phyloP scores from a whole-genome alignment of 495 filamentous ascomycete species.

The Annulohypoxylon maeteangense region DNA sequence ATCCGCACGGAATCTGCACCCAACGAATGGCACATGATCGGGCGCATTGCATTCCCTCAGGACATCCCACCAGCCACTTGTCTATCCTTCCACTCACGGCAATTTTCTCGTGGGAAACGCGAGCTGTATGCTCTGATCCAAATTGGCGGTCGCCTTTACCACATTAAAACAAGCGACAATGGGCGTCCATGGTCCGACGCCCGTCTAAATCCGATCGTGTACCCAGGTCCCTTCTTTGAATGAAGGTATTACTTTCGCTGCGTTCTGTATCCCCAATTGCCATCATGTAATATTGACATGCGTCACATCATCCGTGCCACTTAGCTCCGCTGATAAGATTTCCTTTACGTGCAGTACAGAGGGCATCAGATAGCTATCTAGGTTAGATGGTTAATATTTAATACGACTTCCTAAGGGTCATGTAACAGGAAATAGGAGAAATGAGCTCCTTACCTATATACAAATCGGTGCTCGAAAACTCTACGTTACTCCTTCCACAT shows the following conservation, averaged over 20 bases:
- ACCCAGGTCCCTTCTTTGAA: slow-evolving; percentile 29
- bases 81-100: slow-evolving; percentile 28
- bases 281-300: slow-evolving; percentile 22
- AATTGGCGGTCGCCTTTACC: slow-evolving; percentile 36
- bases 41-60: slow-evolving; percentile 30
- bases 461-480: background rate
- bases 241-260: slow-evolving; percentile 20
- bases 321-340: slow-evolving; percentile 23
- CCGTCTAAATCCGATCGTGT: slow-evolving; percentile 25
- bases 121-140: slow-evolving; percentile 31
- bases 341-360: slow-evolving; percentile 14
- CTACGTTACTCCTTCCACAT: background rate
- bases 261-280: slow-evolving; percentile 19
- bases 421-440: background rate
- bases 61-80: slow-evolving; percentile 34
- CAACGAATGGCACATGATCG: slow-evolving; percentile 41
- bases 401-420: background rate
- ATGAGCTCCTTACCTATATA: background rate
- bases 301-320: slow-evolving; percentile 18
- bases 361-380: slow-evolving; percentile 4
- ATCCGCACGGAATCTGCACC: slow-evolving; percentile 30
- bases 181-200: slow-evolving; percentile 25
- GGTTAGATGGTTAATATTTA: background rate
- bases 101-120: background rate
- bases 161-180: slow-evolving; percentile 28